Evolutionary conservation across 352 stramenopile species (phyloP).

Genomic region (Phytophthora pinifolia): DNA sequence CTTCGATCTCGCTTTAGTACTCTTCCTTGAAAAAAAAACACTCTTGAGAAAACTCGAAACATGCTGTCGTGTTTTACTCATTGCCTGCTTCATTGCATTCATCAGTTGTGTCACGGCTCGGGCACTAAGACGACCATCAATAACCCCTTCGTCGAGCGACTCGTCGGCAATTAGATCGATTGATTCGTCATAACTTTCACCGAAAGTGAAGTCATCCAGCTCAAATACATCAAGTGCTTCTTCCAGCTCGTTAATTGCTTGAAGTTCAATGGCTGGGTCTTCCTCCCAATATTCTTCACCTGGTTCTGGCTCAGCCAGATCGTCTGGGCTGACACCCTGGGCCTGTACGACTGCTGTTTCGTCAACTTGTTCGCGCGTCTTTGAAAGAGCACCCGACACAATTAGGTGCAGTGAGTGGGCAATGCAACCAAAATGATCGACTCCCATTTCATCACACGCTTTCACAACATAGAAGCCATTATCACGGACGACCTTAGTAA

Average conservation of each 20-base stretch:
- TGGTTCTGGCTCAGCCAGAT: conserved; percentile 1
- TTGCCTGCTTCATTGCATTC: conserved; percentile 4
- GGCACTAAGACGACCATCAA: conserved; percentile 7
- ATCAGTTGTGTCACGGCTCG: not conserved
- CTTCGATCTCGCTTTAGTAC: conserved; percentile 11
- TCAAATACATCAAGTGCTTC: not conserved
- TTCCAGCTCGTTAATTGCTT: conserved; percentile 12
- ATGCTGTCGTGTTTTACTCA: conserved; percentile 6
- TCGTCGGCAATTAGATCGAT: conserved; percentile 4
- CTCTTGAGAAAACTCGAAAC: conserved; percentile 14
- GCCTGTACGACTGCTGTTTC: not conserved
- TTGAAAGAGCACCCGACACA: conserved; percentile 9
- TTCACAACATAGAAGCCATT: conserved; percentile 14
- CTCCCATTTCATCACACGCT: conserved; percentile 11
- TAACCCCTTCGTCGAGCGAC: conserved; percentile 4
- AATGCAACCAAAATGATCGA: conserved; percentile 13
- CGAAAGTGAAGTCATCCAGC: not conserved
- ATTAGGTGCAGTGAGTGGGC: conserved; percentile 14
- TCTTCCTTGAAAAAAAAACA: conserved; percentile 13
- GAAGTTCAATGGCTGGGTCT: conserved; percentile 1
- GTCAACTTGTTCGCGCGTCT: conserved; percentile 5
- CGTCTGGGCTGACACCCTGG: not conserved
- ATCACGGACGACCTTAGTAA: conserved; percentile 12
- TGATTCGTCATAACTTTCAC: not conserved
- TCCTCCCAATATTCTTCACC: conserved; percentile 1